Evolutionary conservation across 345 rosid genomes (phyloP).

Genomic region (Syzygium jambos): DNA sequence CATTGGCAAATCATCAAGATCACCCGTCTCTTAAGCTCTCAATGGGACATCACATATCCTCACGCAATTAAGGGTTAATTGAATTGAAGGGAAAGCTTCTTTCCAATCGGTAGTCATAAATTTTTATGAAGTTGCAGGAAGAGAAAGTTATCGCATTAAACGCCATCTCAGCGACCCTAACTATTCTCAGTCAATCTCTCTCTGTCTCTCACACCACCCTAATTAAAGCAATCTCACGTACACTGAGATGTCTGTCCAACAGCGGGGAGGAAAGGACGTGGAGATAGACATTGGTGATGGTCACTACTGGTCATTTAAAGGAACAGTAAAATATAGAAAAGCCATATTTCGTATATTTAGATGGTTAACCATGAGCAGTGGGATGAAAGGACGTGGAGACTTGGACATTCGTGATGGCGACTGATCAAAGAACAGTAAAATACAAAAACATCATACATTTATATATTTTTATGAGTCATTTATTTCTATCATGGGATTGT

Average conservation of each 20-base stretch:
- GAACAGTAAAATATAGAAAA: not conserved
- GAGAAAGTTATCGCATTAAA: no score
- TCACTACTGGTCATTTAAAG: not conserved
- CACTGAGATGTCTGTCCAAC: no score
- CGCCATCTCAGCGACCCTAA: no score
- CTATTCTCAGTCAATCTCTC: no score
- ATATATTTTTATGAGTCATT: no score
- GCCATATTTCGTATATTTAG: not conserved
- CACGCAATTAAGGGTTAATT: not conserved
- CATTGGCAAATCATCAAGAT: not conserved
- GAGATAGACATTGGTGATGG: not conserved
- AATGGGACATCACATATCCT: not conserved
- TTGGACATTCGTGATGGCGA: not conserved
- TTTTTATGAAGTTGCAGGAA: no score
- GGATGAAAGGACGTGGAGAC: not conserved
- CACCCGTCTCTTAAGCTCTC: not conserved
- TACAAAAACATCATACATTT: no score
- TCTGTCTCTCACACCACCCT: no score
- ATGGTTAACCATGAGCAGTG: not conserved
- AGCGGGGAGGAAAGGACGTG: not conserved
- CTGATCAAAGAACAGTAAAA: not conserved
- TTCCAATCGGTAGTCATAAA: not conserved
- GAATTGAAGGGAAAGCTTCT: not conserved
- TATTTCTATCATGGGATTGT: no score
- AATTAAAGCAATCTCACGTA: no score